These are phyloP conservation scores for Pythium biforme DNA, from an alignment of 352 stramenopile species.

Conservation along the genomic window DNA sequence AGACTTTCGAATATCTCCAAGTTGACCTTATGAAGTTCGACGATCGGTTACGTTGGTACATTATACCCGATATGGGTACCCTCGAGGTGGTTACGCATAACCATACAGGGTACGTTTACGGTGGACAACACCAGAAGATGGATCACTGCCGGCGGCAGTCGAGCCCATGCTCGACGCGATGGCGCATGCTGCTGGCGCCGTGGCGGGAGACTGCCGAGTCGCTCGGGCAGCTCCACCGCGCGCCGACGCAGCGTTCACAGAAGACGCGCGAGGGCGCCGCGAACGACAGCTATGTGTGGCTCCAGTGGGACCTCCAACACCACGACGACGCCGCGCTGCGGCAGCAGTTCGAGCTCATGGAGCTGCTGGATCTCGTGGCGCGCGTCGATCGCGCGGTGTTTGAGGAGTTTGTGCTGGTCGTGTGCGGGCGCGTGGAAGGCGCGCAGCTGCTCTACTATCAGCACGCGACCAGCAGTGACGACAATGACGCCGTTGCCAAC, in stretches of 20 bases:
- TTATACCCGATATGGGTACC: too few relatives aligned
- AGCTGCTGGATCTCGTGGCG: slow-evolving; percentile 8
- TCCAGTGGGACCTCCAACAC: neutral
- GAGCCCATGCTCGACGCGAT: neutral
- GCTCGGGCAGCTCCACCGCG: neutral
- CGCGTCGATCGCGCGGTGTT: slow-evolving; percentile 1
- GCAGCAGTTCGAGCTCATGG: slow-evolving; percentile 1
- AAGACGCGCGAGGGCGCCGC: neutral
- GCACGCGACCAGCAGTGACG: neutral
- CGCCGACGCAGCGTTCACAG: neutral
- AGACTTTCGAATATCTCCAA: too few relatives aligned
- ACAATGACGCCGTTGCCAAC: neutral
- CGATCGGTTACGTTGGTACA: too few relatives aligned
- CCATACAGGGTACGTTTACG: too few relatives aligned
- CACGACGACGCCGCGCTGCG: neutral
- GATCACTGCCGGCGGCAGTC: too few relatives aligned
- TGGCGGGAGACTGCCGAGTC: neutral
- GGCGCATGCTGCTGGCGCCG: neutral
- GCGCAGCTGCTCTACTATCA: neutral
- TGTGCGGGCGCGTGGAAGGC: neutral
- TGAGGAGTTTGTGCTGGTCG: neutral
- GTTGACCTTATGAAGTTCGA: too few relatives aligned
- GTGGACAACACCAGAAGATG: too few relatives aligned
- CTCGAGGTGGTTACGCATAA: too few relatives aligned
- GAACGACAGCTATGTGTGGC: neutral